These are phyloP conservation scores for Magnaporthiopsis incrustans DNA, from an alignment of 2,329 filamentous ascomycete genomes.

Conservation along the genomic window DNA sequence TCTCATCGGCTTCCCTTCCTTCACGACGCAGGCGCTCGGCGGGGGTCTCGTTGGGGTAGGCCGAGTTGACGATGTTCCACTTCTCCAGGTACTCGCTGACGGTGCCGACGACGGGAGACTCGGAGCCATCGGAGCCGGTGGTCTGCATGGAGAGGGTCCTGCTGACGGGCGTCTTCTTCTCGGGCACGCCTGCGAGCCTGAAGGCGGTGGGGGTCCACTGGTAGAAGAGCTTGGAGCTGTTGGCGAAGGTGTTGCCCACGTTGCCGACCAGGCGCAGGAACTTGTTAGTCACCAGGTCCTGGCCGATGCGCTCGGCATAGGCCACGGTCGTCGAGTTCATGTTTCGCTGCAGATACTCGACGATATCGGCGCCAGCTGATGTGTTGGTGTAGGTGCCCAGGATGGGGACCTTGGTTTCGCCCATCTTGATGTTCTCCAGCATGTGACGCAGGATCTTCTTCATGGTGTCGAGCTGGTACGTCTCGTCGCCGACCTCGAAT, in stretches of 20 bases:
- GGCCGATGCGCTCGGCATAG: conserved; percentile 89
- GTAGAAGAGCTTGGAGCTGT: conserved; percentile 95
- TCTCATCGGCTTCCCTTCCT: conserved; percentile 82
- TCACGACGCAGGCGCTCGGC: conserved; percentile 80
- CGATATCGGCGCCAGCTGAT: conserved; percentile 84
- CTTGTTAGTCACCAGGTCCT: conserved; percentile 80
- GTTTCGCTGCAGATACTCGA: conserved; percentile 86
- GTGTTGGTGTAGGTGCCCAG: conserved; percentile 92
- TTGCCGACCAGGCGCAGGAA: conserved; percentile 88
- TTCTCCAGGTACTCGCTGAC: conserved; percentile 84
- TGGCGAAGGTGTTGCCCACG: conserved; percentile 91
- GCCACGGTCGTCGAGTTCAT: conserved; percentile 78
- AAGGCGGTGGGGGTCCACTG: conserved; percentile 95
- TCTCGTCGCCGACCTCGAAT: conserved; percentile 83
- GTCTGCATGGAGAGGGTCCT: conserved; percentile 67
- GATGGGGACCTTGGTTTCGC: conserved; percentile 91
- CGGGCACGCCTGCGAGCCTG: conserved; percentile 75
- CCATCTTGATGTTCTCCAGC: conserved; percentile 76
- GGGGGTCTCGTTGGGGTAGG: conserved; percentile 88
- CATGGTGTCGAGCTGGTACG: conserved; percentile 75
- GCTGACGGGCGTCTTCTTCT: conserved; percentile 66
- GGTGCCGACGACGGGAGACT: conserved; percentile 73
- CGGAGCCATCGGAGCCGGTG: conserved; percentile 44
- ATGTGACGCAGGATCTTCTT: conserved; percentile 86
- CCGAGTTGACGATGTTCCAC: conserved; percentile 89